A percentile compares a stretch with the other conserved stretches of the same genome.
Conservation (phyloP, 1,284 basidiomycete species). For the Melampsora americana region DNA sequence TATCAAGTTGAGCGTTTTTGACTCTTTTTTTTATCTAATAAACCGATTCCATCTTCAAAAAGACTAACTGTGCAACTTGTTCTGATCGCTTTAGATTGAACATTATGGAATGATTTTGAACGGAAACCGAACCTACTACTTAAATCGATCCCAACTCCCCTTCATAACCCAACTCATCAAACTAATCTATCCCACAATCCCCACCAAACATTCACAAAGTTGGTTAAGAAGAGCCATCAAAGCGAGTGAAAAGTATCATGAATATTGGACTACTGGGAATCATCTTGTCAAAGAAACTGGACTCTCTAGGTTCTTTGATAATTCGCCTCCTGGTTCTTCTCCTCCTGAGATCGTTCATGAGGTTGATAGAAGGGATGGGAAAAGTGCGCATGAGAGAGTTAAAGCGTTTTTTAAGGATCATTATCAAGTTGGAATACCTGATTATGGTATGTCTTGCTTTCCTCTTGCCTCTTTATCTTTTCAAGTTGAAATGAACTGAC, state of each 20-base stretch:
- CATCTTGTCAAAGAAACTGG: slow-evolving; percentile 12
- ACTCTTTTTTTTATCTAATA: neutral
- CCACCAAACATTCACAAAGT: neutral
- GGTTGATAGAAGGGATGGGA: slow-evolving; percentile 19
- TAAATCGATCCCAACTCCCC: slow-evolving; percentile 33
- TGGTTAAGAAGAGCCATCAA: slow-evolving; percentile 15
- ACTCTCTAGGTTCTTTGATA: slow-evolving; percentile 39
- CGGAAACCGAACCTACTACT: slow-evolving; percentile 38
- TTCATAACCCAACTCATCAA: slow-evolving; percentile 34
- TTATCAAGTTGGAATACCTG: slow-evolving; percentile 23
- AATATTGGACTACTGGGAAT: slow-evolving; percentile 15
- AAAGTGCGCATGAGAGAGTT: slow-evolving; percentile 21
- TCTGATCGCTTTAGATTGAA: slow-evolving; percentile 4
- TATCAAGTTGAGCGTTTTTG: slow-evolving; percentile 16
- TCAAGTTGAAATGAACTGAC: no score
- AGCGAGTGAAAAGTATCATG: slow-evolving; percentile 32
- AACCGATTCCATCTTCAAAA: neutral
- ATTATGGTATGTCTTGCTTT: slow-evolving; percentile 14
- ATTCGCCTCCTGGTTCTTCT: neutral
- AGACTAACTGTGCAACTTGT: neutral
- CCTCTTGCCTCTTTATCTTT: no score
- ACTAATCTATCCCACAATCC: slow-evolving; percentile 16
- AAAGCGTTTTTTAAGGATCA: slow-evolving; percentile 18
- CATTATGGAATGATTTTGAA: slow-evolving; percentile 38
- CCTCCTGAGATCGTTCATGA: slow-evolving; percentile 37